Percentiles rank a stretch among this genome's conserved stretches.
These are phyloP conservation scores for Lupinus albus DNA, from an alignment of 306 rosid species.

Conservation along the genomic window DNA sequence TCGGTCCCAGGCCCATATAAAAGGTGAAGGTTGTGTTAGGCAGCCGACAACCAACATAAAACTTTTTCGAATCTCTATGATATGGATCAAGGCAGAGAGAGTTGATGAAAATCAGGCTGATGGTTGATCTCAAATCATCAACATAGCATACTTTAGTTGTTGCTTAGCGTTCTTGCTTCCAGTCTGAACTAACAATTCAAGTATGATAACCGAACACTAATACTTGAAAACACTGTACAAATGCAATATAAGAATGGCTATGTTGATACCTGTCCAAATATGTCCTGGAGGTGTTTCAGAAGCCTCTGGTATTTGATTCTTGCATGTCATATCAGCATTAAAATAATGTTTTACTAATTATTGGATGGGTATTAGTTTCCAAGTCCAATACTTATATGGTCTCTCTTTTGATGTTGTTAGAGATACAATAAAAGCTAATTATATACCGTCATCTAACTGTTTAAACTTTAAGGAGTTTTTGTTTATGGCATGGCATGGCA, in stretches of 20 bases:
- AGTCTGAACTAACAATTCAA: conserved; percentile 12
- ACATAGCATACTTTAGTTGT: too few relatives aligned
- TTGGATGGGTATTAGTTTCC: neutral
- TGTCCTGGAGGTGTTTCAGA: neutral
- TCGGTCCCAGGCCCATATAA: too few relatives aligned
- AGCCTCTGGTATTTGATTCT: neutral
- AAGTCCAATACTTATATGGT: neutral
- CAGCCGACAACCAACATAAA: too few relatives aligned
- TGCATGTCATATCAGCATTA: neutral
- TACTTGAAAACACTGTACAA: neutral
- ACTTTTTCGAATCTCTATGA: too few relatives aligned
- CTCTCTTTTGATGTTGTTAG: neutral
- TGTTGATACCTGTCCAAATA: neutral
- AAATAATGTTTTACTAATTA: neutral
- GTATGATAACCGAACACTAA: neutral
- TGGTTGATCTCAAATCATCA: too few relatives aligned
- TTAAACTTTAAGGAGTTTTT: too few relatives aligned
- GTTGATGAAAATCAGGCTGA: too few relatives aligned
- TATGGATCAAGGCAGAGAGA: too few relatives aligned
- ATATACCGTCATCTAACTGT: too few relatives aligned
- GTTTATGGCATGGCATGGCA: too few relatives aligned
- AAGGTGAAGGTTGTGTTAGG: too few relatives aligned
- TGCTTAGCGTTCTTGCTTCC: neutral
- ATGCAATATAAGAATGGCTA: neutral
- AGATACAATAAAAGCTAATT: too few relatives aligned